Evolutionary conservation across 176 grass and related monocot species (phyloP).

Genomic region (Eremochloa ophiuroides): DNA sequence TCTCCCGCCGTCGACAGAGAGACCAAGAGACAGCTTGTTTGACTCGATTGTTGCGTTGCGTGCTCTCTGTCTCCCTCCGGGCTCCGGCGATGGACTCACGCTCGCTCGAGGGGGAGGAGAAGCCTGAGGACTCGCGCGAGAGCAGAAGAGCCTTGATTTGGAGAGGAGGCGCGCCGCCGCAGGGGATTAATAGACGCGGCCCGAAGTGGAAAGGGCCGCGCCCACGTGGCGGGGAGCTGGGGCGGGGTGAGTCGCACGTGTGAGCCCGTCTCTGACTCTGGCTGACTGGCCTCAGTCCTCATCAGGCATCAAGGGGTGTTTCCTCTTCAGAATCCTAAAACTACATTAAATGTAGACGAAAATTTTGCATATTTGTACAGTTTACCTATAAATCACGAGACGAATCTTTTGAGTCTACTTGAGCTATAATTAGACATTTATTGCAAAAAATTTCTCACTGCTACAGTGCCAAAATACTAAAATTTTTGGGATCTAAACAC

Average conservation of each 20-base stretch:
- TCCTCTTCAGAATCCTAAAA: no score
- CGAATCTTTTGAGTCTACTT: no score
- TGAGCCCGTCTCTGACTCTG: conserved; percentile 41
- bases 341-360: no score
- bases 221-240: conserved; percentile 21
- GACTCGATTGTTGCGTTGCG: background rate
- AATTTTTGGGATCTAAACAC: no score
- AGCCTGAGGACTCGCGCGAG: background rate
- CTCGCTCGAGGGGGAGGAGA: background rate
- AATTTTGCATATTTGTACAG: no score
- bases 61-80: background rate
- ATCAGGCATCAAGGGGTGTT: no score
- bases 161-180: background rate
- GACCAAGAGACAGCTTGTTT: background rate
- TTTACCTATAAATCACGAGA: no score
- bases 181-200: conserved; percentile 38
- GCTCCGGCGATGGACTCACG: background rate
- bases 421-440: no score
- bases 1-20: background rate
- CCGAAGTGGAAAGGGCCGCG: conserved; percentile 31
- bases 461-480: no score
- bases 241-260: conserved; percentile 10
- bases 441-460: no score
- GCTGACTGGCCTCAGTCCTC: background rate
- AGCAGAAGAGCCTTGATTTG: background rate